Percentiles rank a stretch among this genome's conserved stretches.
These are phyloP conservation scores for Malassezia yamatoensis DNA, from an alignment of 1,284 basidiomycete species.

Conservation along the genomic window DNA sequence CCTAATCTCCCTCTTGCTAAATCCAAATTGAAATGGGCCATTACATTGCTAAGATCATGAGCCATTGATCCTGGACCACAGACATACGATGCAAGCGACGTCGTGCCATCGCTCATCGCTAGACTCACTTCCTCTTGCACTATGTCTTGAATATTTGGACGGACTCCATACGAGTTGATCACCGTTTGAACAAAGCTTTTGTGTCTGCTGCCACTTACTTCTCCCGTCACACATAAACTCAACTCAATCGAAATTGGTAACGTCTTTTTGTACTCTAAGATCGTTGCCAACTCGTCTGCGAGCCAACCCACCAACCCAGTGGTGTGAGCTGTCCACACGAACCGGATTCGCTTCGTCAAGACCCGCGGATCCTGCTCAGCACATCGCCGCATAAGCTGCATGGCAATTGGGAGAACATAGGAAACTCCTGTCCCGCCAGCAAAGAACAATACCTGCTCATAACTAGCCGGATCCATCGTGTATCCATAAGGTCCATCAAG, in stretches of 20 bases:
- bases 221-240: background rate
- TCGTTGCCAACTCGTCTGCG: background rate
- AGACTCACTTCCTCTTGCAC: background rate
- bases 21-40: background rate
- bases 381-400: background rate
- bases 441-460: background rate
- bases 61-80: background rate
- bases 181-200: background rate
- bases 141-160: background rate
- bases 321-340: slow-evolving; percentile 6
- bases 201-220: background rate
- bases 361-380: background rate
- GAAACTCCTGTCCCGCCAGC: slow-evolving; percentile 25
- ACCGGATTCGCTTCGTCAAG: background rate
- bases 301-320: slow-evolving; percentile 5
- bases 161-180: background rate
- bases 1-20: background rate
- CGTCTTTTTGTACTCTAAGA: background rate
- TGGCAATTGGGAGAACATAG: slow-evolving; percentile 8
- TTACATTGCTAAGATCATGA: background rate
- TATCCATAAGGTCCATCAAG: background rate
- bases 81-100: background rate
- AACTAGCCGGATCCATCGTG: background rate
- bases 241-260: background rate
- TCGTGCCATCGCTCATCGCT: background rate